Base-by-base conservation (phyloP, 202 grass and related monocot species). In the Panicum virgatum region DNA sequence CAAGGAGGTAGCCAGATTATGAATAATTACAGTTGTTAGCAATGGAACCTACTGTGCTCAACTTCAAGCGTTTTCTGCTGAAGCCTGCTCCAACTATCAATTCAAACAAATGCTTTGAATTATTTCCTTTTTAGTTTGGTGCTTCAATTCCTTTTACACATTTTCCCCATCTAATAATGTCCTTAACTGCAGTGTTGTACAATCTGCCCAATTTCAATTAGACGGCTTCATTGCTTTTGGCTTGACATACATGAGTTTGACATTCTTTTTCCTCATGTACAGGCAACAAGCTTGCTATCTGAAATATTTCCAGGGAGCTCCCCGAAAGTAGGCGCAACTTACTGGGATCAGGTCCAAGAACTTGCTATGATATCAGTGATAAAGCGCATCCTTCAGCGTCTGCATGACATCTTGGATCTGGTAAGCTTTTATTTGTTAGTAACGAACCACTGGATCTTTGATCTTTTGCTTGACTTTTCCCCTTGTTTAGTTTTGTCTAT, bases 321-420 rank as follows among this genome's bases (percentile, higher is more conserved):
- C 50, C 92, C 88, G 0, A 94, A 91, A 88, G 62, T 91, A 52
- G 95, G 95, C 77, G 29, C 90, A 74, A 65, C 82, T 64, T 98
- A 98, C 82, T 98, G 95, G 95, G 92, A 94, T 86, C 95, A 98
- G 85, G 94, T 94, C 80, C 90, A 94, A 90, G 95, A 98, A 93
- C 76, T 92, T 88, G 90, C 88, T 73, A 88, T 85, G 27, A 90
- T 98, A 87, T 93, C 92, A 72, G 79, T 91, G 61, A 88, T 86
- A 61, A 98, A 87, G 76, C 78, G 88, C 72, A 82, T 91, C 61
- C 89, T 98, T 83, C 95, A 95, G 69, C 82, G 78, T 50, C 69
- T 98, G 42, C 83, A 87, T 88, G 90, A 89, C 79, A 82, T 91
- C 45, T 63, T 95, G 68, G 92, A 98, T 74, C 78, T 83, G 75